Evolutionary conservation across 352 stramenopile genomes (phyloP).

Genomic region (Phytophthora tentaculata): DNA sequence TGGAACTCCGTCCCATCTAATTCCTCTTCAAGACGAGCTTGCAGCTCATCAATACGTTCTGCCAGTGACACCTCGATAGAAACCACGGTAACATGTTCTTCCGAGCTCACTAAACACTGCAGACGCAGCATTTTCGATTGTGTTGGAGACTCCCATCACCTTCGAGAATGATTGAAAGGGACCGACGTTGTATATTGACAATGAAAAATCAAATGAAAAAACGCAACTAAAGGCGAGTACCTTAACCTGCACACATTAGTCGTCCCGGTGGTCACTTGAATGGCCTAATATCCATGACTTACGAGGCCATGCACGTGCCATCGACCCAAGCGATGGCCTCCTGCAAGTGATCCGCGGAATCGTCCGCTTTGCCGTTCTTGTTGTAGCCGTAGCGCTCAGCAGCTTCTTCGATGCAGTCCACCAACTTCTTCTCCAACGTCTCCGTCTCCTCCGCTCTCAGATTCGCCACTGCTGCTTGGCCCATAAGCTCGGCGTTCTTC

Average conservation of each 20-base stretch:
- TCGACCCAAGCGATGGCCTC: conserved; percentile 39
- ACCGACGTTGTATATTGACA: conserved; percentile 18
- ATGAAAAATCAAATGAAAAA: conserved; percentile 18
- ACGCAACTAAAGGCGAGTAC: conserved; percentile 12
- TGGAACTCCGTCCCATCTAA: conserved; percentile 2
- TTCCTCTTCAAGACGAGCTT: conserved; percentile 16
- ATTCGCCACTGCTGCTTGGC: conserved; percentile 23
- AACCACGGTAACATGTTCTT: conserved; percentile 10
- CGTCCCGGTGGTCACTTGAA: too few relatives aligned
- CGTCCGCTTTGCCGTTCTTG: conserved; percentile 2
- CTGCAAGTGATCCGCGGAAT: conserved; percentile 28
- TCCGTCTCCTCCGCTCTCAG: conserved; percentile 27
- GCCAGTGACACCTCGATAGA: conserved; percentile 8
- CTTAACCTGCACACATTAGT: neutral
- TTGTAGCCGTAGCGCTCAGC: conserved; percentile 31
- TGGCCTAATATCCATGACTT: conserved; percentile 3
- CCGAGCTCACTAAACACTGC: conserved; percentile 26
- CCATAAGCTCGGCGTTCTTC: conserved; percentile 24
- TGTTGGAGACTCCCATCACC: neutral
- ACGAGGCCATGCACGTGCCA: conserved; percentile 31
- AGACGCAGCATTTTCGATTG: conserved; percentile 26
- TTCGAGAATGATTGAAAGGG: conserved; percentile 24
- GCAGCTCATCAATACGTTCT: conserved; percentile 22
- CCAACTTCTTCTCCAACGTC: conserved; percentile 33
- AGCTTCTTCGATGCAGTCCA: conserved; percentile 40